A percentile compares a stretch with the other conserved stretches of the same genome.
Evolutionary conservation across 495 filamentous ascomycete species (phyloP).

Genomic region (Letharia lupina): DNA sequence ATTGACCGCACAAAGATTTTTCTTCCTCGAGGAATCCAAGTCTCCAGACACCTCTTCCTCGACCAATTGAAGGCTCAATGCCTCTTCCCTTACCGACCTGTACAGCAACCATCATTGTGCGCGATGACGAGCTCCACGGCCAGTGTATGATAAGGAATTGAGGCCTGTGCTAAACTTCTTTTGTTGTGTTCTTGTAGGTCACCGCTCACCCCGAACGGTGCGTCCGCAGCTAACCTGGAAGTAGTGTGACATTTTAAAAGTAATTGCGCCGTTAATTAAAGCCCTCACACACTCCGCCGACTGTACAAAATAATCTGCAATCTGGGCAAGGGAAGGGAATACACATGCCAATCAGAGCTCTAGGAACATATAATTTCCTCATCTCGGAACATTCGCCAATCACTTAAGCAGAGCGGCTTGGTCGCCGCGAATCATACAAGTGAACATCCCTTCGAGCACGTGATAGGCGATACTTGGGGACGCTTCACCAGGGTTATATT

Average conservation of each 20-base stretch:
- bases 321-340: slow-evolving; percentile 5
- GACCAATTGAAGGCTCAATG: slow-evolving; percentile 6
- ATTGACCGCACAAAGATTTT: slow-evolving; percentile 14
- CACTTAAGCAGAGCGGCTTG: slow-evolving; percentile 2
- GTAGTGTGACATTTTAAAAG: slow-evolving; percentile 2
- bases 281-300: not conserved
- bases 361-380: slow-evolving; percentile 12
- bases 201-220: not conserved
- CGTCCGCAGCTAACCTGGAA: not conserved
- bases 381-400: slow-evolving; percentile 14
- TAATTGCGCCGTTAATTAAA: slow-evolving; percentile 5
- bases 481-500: slow-evolving; percentile 4
- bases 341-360: slow-evolving; percentile 11
- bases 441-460: not conserved
- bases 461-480: slow-evolving; percentile 13
- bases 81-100: not conserved
- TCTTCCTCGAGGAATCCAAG: slow-evolving; percentile 1
- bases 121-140: slow-evolving; percentile 5
- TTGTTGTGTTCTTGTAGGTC: not conserved
- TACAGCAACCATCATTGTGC: slow-evolving; percentile 1
- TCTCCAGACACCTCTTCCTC: not conserved
- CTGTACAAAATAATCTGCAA: not conserved
- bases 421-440: slow-evolving; percentile 10
- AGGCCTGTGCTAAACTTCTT: slow-evolving; percentile 11
- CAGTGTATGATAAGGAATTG: slow-evolving; percentile 17